Evolutionary conservation across 441 rosid genomes (phyloP).

Genomic region (Metrosideros polymorpha): DNA sequence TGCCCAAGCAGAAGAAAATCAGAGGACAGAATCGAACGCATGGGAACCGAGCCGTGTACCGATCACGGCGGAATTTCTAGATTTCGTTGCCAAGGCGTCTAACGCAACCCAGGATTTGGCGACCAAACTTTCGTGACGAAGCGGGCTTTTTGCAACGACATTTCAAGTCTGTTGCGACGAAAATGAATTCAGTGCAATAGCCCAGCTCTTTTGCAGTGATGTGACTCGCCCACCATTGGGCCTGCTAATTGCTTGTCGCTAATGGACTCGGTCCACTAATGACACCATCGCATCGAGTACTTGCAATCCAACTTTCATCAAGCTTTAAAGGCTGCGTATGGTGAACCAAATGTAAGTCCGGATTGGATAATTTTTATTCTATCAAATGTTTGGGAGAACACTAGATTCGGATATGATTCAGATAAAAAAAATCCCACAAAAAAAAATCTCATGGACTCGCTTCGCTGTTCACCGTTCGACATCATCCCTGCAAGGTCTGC

Average conservation of each 20-base stretch:
- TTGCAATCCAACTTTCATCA: background rate
- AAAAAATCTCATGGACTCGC: background rate
- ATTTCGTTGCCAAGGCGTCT: background rate
- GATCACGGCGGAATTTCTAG: background rate
- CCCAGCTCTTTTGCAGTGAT: background rate
- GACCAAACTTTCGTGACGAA: background rate
- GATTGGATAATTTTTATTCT: background rate
- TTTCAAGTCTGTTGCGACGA: background rate
- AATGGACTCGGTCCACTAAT: background rate
- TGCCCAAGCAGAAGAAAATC: background rate
- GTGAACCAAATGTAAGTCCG: background rate
- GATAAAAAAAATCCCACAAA: background rate
- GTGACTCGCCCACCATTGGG: background rate
- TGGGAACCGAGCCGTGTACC: background rate
- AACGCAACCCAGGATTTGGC: background rate
- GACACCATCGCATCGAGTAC: background rate
- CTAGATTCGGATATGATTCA: background rate
- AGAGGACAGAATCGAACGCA: background rate
- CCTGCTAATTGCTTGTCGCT: background rate
- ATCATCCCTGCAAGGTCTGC: too few relatives aligned
- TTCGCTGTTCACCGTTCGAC: background rate
- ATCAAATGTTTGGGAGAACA: background rate
- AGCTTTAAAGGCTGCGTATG: background rate
- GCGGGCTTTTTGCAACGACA: background rate
- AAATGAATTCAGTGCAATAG: background rate